A percentile compares a stretch with the other conserved stretches of the same genome.
These are phyloP conservation scores for Ogataea polymorpha DNA, from an alignment of 805 yeast species.

Conservation along the genomic window DNA sequence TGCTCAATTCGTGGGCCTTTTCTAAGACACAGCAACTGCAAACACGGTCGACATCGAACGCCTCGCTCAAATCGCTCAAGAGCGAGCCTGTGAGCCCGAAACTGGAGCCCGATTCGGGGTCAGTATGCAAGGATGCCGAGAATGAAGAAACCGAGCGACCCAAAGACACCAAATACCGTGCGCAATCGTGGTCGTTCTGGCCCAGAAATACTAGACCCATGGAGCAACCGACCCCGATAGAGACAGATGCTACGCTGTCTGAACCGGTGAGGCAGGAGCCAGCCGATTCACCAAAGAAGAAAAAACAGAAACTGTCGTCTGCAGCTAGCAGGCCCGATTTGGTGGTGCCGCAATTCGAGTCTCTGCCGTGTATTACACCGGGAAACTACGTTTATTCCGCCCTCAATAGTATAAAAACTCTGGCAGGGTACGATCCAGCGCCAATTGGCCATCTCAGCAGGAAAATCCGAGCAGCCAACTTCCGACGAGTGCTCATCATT, in stretches of 20 bases:
- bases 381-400: constrained; percentile 12
- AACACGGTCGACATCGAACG: not conserved
- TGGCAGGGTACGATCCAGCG: constrained; percentile 15
- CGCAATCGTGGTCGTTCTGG: constrained; percentile 33
- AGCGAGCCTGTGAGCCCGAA: not conserved
- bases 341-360: constrained; percentile 30
- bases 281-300: constrained; percentile 9
- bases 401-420: constrained; percentile 13
- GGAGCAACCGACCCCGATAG: not conserved
- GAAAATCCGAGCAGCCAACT: constrained; percentile 18
- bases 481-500: constrained; percentile 68
- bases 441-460: constrained; percentile 20
- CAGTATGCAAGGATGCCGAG: constrained; percentile 12
- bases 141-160: constrained; percentile 10
- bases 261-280: constrained; percentile 18
- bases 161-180: constrained; percentile 10
- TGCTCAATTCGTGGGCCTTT: constrained; percentile 1
- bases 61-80: constrained; percentile 1
- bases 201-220: constrained; percentile 3
- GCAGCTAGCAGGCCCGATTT: constrained; percentile 19
- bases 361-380: constrained; percentile 24
- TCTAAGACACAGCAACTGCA: not conserved
- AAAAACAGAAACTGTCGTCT: constrained; percentile 9
- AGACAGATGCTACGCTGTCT: constrained; percentile 16
- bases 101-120: constrained; percentile 4